phyloP scores from a whole-genome alignment of 2,329 filamentous ascomycete species.

The Aspergillus udagawae region DNA sequence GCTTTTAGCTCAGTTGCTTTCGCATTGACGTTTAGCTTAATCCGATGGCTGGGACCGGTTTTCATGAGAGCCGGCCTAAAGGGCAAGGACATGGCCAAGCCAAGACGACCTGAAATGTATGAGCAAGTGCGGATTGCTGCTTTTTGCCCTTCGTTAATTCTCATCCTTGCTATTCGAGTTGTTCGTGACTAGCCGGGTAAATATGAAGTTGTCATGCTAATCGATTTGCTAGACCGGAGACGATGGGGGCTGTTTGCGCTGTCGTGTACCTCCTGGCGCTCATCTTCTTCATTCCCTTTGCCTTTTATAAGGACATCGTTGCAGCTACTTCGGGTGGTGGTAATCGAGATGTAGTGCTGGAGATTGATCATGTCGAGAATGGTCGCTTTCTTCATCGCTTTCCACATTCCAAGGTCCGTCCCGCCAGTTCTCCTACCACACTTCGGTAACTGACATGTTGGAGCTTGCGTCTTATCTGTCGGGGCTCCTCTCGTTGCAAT shows the following conservation, averaged over 20 bases:
- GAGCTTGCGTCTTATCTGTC: slow-evolving; percentile 93
- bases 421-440: not conserved
- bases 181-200: not conserved
- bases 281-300: slow-evolving; percentile 91
- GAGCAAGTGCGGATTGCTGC: slow-evolving; percentile 18
- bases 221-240: slow-evolving; percentile 64
- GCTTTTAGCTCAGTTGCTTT: slow-evolving; percentile 85
- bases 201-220: slow-evolving; percentile 12
- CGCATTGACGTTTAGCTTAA: slow-evolving; percentile 74
- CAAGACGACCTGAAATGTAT: slow-evolving; percentile 69
- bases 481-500: slow-evolving; percentile 87
- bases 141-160: not conserved
- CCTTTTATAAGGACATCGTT: slow-evolving; percentile 97
- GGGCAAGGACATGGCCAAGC: slow-evolving; percentile 82
- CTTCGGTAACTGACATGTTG: not conserved
- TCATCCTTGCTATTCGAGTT: not conserved
- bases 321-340: slow-evolving; percentile 90
- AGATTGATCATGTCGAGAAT: slow-evolving; percentile 68
- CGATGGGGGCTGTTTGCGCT: slow-evolving; percentile 91
- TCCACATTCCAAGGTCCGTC: slow-evolving; percentile 79
- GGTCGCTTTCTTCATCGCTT: slow-evolving; percentile 87
- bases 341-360: slow-evolving; percentile 79
- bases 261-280: slow-evolving; percentile 85
- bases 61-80: slow-evolving; percentile 88
- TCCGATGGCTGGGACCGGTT: slow-evolving; percentile 85